Evolutionary conservation across 2,329 filamentous ascomycete species (phyloP).

Genomic region (Elsinoe necatrix): DNA sequence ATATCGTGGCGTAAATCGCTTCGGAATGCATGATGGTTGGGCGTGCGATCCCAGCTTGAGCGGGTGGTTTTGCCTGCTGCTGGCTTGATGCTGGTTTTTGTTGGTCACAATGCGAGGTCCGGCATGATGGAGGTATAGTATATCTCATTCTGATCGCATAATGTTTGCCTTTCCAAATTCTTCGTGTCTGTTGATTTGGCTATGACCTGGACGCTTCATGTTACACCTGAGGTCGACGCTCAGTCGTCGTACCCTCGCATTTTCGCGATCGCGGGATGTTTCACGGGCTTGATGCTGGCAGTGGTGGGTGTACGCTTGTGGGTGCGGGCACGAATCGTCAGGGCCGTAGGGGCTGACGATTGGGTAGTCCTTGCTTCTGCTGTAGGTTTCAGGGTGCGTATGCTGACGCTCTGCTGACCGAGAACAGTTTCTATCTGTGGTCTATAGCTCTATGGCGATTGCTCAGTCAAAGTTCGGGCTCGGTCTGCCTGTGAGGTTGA

Average conservation of each 20-base stretch:
- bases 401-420: background rate
- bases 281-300: background rate
- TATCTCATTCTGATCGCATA: background rate
- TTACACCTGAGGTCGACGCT: background rate
- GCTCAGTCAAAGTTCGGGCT: conserved; percentile 7
- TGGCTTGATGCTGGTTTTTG: background rate
- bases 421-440: background rate
- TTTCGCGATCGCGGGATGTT: background rate
- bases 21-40: background rate
- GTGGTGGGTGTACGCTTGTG: background rate
- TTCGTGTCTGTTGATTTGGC: background rate
- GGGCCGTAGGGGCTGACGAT: conserved; percentile 1
- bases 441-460: background rate
- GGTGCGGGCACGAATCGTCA: background rate
- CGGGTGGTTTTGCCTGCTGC: background rate
- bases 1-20: background rate
- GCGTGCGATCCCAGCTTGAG: background rate
- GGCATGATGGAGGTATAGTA: background rate
- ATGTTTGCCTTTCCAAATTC: background rate
- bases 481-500: conserved; percentile 2
- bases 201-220: conserved; percentile 2
- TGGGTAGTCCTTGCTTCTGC: background rate
- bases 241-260: background rate
- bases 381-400: background rate
- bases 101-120: background rate